Conservation (phyloP, 208 protist genomes). For the Herpetomonas tarakana region DNA sequence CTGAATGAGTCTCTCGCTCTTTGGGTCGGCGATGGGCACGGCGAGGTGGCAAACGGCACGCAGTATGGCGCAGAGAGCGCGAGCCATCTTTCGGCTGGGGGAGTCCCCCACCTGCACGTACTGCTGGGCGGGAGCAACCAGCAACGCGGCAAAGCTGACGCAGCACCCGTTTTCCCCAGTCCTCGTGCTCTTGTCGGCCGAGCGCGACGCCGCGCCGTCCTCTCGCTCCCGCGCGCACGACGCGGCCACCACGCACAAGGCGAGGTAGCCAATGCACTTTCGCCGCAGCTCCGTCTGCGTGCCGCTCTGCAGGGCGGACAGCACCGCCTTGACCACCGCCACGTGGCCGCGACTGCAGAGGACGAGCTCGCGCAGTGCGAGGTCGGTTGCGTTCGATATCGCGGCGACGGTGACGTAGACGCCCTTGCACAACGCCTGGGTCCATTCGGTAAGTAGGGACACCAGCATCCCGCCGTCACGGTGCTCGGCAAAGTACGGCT, state of each 20-base stretch:
- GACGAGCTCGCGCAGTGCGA: constrained; percentile 51
- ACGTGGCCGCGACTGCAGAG: constrained; percentile 51
- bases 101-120: constrained; percentile 70
- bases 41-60: constrained; percentile 7
- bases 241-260: constrained; percentile 48
- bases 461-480: constrained; percentile 19
- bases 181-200: neutral
- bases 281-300: constrained; percentile 81
- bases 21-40: constrained; percentile 33
- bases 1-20: constrained; percentile 49
- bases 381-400: constrained; percentile 69
- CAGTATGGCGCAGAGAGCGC: constrained; percentile 70
- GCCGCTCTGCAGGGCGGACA: constrained; percentile 39
- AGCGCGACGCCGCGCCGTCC: constrained; percentile 3
- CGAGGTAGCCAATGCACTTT: constrained; percentile 76
- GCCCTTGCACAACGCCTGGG: constrained; percentile 43
- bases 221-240: neutral
- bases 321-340: constrained; percentile 32
- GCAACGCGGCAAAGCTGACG: neutral
- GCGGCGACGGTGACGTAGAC: constrained; percentile 81
- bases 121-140: constrained; percentile 22
- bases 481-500: constrained; percentile 29
- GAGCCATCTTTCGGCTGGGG: constrained; percentile 74
- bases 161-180: neutral
- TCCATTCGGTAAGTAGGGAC: constrained; percentile 39